phyloP scores from a whole-genome alignment of 75 land plant species.

The Picea sitchensis region DNA sequence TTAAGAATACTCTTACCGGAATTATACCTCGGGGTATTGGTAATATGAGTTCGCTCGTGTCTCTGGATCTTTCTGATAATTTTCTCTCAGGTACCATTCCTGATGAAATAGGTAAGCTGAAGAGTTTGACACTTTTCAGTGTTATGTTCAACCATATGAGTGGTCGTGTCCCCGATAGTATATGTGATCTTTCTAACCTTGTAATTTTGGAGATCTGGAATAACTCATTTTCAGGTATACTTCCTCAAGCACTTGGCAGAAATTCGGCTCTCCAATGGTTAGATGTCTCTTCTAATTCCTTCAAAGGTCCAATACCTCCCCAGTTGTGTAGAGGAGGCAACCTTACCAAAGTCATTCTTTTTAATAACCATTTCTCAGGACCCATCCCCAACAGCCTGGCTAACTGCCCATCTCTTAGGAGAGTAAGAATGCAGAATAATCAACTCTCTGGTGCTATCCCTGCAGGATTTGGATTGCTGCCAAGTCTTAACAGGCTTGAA shows the following conservation, averaged over 20 bases:
- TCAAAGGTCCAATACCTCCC: constrained; percentile 67
- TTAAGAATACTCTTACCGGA: constrained; percentile 53
- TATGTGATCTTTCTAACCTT: constrained; percentile 51
- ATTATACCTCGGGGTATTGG: constrained; percentile 61
- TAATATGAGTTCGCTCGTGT: constrained; percentile 44
- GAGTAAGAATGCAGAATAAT: constrained; percentile 73
- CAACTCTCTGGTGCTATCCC: constrained; percentile 71
- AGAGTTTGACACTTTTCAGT: constrained; percentile 64
- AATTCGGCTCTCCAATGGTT: constrained; percentile 53
- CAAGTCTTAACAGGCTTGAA: constrained; percentile 62
- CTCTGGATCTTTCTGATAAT: constrained; percentile 80
- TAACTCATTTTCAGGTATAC: constrained; percentile 53
- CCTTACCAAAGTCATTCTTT: constrained; percentile 66
- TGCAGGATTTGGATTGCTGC: constrained; percentile 51
- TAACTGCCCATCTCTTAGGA: constrained; percentile 47
- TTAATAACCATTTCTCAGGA: constrained; percentile 70
- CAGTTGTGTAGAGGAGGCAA: constrained; percentile 47
- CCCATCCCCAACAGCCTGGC: constrained; percentile 47
- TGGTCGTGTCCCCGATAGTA: constrained; percentile 52
- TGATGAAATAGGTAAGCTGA: constrained; percentile 37
- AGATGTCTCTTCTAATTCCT: constrained; percentile 68
- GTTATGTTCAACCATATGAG: constrained; percentile 64
- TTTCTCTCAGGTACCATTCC: constrained; percentile 65
- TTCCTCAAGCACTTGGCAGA: constrained; percentile 55
- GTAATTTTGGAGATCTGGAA: constrained; percentile 69